A percentile compares a stretch with the other conserved stretches of the same genome.
These are phyloP conservation scores for Fusarium mundagurra DNA, from an alignment of 2,329 filamentous ascomycete genomes.

Conservation along the genomic window DNA sequence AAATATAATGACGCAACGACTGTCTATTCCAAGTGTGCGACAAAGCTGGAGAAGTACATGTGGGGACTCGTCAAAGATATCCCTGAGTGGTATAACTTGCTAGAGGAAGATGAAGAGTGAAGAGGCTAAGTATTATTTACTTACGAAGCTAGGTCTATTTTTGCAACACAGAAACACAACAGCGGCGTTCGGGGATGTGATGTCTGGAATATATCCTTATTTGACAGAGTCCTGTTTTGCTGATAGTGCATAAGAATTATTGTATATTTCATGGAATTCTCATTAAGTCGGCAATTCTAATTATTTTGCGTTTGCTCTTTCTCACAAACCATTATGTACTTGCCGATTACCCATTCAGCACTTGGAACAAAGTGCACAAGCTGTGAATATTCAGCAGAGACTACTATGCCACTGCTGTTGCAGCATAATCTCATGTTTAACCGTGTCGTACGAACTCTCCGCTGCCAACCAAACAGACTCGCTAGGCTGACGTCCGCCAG, in stretches of 20 bases:
- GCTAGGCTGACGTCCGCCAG: not conserved
- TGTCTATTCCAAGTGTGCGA: slow-evolving; percentile 93
- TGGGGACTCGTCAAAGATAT: slow-evolving; percentile 91
- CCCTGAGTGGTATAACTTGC: slow-evolving; percentile 77
- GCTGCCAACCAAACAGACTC: not conserved
- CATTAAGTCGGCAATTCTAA: no score
- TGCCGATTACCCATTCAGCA: not conserved
- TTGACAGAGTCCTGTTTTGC: no score
- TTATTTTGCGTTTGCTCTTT: no score
- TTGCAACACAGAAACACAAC: no score
- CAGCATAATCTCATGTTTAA: not conserved
- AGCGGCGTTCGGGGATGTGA: no score
- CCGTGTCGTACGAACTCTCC: accelerated
- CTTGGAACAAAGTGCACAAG: no score
- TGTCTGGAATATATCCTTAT: no score
- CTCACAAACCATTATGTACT: no score
- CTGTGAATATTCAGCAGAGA: not conserved
- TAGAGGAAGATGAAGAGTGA: not conserved
- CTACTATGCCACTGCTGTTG: not conserved
- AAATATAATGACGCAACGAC: slow-evolving; percentile 97
- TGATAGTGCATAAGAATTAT: no score
- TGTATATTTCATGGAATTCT: no score
- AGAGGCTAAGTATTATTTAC: not conserved
- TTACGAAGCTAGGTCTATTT: no score
- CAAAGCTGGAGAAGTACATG: slow-evolving; percentile 93